Base-by-base conservation (phyloP, 371 early-diverging fungal species). In the Apophysomyces trapeziformis region DNA sequence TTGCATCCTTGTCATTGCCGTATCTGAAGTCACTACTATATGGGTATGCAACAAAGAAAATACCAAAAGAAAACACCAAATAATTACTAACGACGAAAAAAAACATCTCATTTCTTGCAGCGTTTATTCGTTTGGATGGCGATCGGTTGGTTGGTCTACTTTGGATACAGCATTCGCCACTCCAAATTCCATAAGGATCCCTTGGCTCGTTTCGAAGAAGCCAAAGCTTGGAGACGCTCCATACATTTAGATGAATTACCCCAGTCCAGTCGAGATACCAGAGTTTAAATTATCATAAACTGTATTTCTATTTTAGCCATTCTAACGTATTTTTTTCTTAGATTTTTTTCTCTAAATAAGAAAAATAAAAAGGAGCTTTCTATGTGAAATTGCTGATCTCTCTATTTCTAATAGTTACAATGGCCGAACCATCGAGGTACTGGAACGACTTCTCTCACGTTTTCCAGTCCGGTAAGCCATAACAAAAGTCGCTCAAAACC, bases 401-500 rank as follows among this genome's bases (percentile, higher is more conserved):
- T 26, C 32, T 26, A 26, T 26, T 26, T 26, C 64, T 78, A 83
- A 61, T 77, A 80, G 68, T 73, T 78, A 69, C 89, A 89, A 50
- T 85, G 75, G 58, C 84, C 79, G 56, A 79, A 80, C 71, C 83
- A 84, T 50, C 90, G 74, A 45, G 96, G 95, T 71, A 92, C 89
- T 1, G 94, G 90, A 12, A 95, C 89, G 11, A 94, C 85, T 68
- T 98, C 98, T 11, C 93, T 77, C 38, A 97, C 89, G 71, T 88
- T 95, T 1, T 89, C 88, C 56, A 92, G 74, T 4, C 95, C 95
- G 13, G 93, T 94, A 4, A 96, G 62, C 80, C 88, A 88, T 58
- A 88, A 76, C 41, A 97, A 63, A 38, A 90, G 88, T 11, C 98
- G 80, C 72, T 97, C 98, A 64, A 97, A 90, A 0, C 98, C 98